Base-by-base conservation (phyloP, 768 basidiomycete species). In the Punctularia strigosozonata region DNA sequence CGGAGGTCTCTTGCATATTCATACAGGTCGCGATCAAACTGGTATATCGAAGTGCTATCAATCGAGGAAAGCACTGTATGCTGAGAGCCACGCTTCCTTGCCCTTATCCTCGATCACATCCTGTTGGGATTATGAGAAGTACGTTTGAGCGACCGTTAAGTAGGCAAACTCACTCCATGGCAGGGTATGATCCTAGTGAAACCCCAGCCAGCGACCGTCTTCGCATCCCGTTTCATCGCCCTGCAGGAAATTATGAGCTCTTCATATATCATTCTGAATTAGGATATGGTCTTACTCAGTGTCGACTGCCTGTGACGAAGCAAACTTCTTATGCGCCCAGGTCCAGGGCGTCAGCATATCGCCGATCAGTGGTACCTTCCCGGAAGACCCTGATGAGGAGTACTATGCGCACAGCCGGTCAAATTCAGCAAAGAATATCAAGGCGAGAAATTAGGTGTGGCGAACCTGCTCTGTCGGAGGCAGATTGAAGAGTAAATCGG, bases 401-500 rank as follows among this genome's bases (percentile, higher is more conserved):
- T 66, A 67, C 65, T 66, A 22, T 12, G 22, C 14, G 39, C 31
- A 22, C 14, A 19, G 18, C 35, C 10, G 1, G 24, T 10, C n/a
- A 38, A 22, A 18, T 5, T 21, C 20, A 31, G 23, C 35, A n/a
- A 24, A 32, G 28, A 39, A 32, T 15, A 10, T 14, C 25, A 12
- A 10, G 3, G 13, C 5, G 15, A 15, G 22, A 18, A 4, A 14
- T 4, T 36, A 23, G 28, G 13, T 33, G 5, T n/a, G n/a, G 37
- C 46, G 12, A 22, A 75, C 77, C 60, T 90, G 87, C 57, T 92
- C 88, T 2, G 55, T 77, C 4, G 73, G 63, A 1, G 88, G 86
- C 10, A 92, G 62, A 60, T 91, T 91, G 63, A 88, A 73, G 3
- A 92, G 55, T 31, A 92, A 62, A 55, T 95, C 90, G 2, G 85